phyloP scores from a whole-genome alignment of 2,329 filamentous ascomycete genomes.

The Nannizziopsis arthrosporioides region DNA sequence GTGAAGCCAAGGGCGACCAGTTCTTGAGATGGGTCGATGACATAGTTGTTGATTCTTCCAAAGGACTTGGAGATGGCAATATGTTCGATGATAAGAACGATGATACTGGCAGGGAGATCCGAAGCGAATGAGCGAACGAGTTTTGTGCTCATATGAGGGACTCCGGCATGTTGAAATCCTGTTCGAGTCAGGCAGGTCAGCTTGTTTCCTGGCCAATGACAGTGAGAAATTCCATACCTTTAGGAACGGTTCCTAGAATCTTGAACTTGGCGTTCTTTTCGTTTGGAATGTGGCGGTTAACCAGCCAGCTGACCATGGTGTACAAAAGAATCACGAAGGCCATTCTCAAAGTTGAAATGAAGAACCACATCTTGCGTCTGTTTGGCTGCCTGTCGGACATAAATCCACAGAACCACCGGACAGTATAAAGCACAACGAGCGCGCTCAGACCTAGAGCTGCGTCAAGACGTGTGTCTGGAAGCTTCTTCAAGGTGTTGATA shows the following conservation, averaged over 20 bases:
- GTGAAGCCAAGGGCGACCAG: slow-evolving; percentile 51
- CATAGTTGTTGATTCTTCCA: slow-evolving; percentile 50
- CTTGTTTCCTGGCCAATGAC: background rate
- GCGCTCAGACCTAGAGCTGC: slow-evolving; percentile 49
- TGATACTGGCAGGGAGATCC: slow-evolving; percentile 48
- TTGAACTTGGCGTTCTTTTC: slow-evolving; percentile 41
- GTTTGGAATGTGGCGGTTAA: slow-evolving; percentile 42
- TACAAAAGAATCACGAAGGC: slow-evolving; percentile 51
- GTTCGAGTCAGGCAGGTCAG: background rate
- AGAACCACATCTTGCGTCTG: slow-evolving; percentile 47
- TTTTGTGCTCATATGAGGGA: slow-evolving; percentile 31
- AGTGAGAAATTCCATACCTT: slow-evolving; percentile 26
- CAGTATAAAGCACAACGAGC: slow-evolving; percentile 44
- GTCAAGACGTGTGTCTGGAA: slow-evolving; percentile 48
- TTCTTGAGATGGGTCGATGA: slow-evolving; percentile 53
- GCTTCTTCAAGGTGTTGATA: slow-evolving; percentile 45
- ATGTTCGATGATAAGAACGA: slow-evolving; percentile 52
- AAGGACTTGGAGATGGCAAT: slow-evolving; percentile 55
- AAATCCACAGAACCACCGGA: slow-evolving; percentile 46
- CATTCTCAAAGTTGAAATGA: slow-evolving; percentile 49
- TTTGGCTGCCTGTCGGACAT: slow-evolving; percentile 41
- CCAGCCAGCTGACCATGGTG: slow-evolving; percentile 51
- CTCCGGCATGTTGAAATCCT: slow-evolving; percentile 38
- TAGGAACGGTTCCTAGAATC: slow-evolving; percentile 46
- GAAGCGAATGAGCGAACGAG: slow-evolving; percentile 45